Evolutionary conservation across 352 stramenopile species (phyloP), one percentile per base, ranked within the genome.

Genomic region (Phytophthora fragariae): DNA sequence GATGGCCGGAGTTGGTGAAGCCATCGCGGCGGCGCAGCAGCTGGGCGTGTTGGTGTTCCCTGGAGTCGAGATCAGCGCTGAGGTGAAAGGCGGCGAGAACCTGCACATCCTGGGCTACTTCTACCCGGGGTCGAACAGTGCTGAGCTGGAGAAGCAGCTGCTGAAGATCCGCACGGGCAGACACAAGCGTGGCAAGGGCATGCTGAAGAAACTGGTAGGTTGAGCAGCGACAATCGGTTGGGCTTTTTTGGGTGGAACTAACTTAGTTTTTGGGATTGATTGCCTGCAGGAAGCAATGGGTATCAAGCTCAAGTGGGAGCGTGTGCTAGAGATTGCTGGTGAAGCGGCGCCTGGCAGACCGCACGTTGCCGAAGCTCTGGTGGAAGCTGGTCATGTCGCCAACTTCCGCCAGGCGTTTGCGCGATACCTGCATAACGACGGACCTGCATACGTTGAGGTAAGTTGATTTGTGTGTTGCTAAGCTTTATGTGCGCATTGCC

Each of bases 71-170:
- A 96, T 96, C 76, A 95, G 88, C 54, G 89, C 89, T 27, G 89
- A 96, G 75, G 89, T 95, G 27, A 92, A 89, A 49, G 88, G 88
- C 17, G 87, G 83, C 11, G 89, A 96, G 72, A 96, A 95, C 67
- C 64, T 96, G 44, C 89, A 96, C 59, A 95, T 96, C 65, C 71
- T 96, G 37, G 89, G 89, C 19, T 96, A 96, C 70, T 96, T 96
- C 54, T 92, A 83, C 62, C 89, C 89, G 1, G 89, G 89, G 8
- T 95, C 87, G 3, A 93, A 94, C 65, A 94, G 81, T 54, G 57
- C 75, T 1, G 82, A 86, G 63, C 71, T 96, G 35, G 89, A 95
- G 56, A 81, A 78, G 35, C 88, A 96, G 54, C 77, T 96, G 12
- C 68, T 91, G 57, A 93, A 93, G 65, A 96, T 96, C 56, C 86